Evolutionary conservation across 1,284 basidiomycete genomes (phyloP).

Genomic region (Cryptococcus depauperatus): DNA sequence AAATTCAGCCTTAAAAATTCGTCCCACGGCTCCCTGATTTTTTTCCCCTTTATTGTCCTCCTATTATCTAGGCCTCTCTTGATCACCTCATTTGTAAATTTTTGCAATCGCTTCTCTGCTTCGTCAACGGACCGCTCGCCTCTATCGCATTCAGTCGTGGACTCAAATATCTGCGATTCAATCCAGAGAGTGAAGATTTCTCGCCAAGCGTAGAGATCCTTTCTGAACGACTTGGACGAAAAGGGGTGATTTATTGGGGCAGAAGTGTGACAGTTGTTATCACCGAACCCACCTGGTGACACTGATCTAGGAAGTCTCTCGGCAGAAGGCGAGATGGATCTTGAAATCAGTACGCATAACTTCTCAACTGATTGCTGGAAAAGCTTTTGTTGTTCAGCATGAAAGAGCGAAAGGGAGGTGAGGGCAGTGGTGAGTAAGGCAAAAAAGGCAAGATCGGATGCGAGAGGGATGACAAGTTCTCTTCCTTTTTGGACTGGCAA

Average conservation of each 20-base stretch:
- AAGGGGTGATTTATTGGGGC: neutral
- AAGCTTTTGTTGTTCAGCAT: conserved; percentile 54
- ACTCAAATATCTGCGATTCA: conserved; percentile 82
- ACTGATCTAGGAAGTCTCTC: conserved; percentile 23
- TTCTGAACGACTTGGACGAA: conserved; percentile 18
- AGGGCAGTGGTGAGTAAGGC: conserved; percentile 66
- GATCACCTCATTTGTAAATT: conserved; percentile 63
- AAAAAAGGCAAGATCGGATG: conserved; percentile 75
- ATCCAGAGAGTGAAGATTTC: conserved; percentile 84
- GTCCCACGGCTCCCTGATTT: conserved; percentile 61
- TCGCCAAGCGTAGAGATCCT: conserved; percentile 84
- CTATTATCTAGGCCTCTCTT: conserved; percentile 55
- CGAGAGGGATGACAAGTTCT: conserved; percentile 72
- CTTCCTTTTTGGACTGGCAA: conserved; percentile 14
- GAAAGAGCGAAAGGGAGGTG: conserved; percentile 59
- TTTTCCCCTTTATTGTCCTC: conserved; percentile 55
- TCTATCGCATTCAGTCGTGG: conserved; percentile 58
- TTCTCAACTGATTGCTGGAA: conserved; percentile 58
- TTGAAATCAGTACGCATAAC: conserved; percentile 57
- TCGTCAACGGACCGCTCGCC: conserved; percentile 70
- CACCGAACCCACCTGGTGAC: conserved; percentile 9
- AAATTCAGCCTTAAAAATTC: conserved; percentile 74
- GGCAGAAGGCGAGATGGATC: conserved; percentile 53
- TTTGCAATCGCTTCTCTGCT: conserved; percentile 60
- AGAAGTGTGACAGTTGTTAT: neutral